Percentiles rank a stretch among this genome's conserved stretches.
These are phyloP conservation scores for Grigorovia yakushimaensis DNA, from an alignment of 805 yeast species.

Conservation along the genomic window DNA sequence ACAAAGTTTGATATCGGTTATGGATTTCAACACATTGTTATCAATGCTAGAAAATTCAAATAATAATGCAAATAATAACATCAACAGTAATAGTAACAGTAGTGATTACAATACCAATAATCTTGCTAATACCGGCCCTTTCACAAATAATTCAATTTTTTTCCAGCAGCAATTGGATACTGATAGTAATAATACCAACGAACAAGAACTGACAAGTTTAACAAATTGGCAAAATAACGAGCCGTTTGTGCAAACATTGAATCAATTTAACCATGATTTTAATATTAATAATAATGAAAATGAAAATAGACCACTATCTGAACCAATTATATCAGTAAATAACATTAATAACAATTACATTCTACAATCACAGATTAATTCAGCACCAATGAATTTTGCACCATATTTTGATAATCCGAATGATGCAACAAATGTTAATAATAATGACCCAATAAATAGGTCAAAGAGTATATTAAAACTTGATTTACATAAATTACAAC, in stretches of 20 bases:
- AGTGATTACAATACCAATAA: neutral
- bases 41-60: constrained; percentile 18
- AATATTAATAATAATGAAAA: neutral
- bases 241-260: neutral
- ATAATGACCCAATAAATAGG: too few species aligned
- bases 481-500: neutral
- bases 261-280: neutral
- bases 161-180: neutral
- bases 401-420: constrained; percentile 19
- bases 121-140: neutral
- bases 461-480: neutral
- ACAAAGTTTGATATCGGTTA: constrained; percentile 24
- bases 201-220: neutral
- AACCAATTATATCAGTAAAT: constrained; percentile 1
- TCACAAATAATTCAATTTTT: neutral
- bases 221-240: neutral
- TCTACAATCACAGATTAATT: constrained; percentile 3
- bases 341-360: neutral
- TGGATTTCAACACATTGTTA: constrained; percentile 23
- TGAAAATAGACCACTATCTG: constrained; percentile 1
- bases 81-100: neutral
- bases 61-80: neutral
- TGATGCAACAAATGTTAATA: neutral
- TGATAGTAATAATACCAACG: neutral
- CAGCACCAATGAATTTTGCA: constrained; percentile 19